These are phyloP conservation scores for Fomitopsis serialis DNA, from an alignment of 768 basidiomycete genomes.

Conservation along the genomic window DNA sequence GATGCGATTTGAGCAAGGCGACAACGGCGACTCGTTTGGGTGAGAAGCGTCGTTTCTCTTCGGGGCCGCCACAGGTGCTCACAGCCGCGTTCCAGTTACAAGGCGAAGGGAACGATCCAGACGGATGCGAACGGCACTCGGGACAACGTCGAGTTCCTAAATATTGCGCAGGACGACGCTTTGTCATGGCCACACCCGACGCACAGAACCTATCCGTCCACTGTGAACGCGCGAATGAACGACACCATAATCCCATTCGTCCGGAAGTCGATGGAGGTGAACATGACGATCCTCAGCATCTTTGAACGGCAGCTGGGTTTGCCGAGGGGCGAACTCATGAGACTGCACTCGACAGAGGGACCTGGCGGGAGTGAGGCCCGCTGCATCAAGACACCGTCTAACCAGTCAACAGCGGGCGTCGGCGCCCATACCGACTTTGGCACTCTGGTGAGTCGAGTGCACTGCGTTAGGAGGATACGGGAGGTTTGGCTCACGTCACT, in stretches of 20 bases:
- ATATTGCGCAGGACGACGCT: constrained; percentile 65
- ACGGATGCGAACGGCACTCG: constrained; percentile 52
- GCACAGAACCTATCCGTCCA: constrained; percentile 52
- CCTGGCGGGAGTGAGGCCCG: constrained; percentile 55
- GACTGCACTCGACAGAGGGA: constrained; percentile 39
- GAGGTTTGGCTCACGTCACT: not conserved
- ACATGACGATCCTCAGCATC: constrained; percentile 44
- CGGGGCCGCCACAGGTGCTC: not conserved
- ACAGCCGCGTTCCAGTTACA: constrained; percentile 37
- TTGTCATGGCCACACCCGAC: constrained; percentile 50
- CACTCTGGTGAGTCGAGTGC: constrained; percentile 42
- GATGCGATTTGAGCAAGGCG: constrained; percentile 52
- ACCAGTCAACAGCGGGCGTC: constrained; percentile 29
- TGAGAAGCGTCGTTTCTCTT: constrained; percentile 10
- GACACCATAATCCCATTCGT: constrained; percentile 50
- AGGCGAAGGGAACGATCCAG: constrained; percentile 57
- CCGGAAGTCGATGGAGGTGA: constrained; percentile 51
- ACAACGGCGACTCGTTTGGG: constrained; percentile 38
- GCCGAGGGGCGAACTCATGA: constrained; percentile 39
- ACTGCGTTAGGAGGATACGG: not conserved
- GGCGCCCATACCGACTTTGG: constrained; percentile 73
- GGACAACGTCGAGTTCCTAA: constrained; percentile 61
- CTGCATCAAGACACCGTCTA: constrained; percentile 41
- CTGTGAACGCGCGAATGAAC: constrained; percentile 46
- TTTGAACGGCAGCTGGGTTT: constrained; percentile 55